Conservation (phyloP, 106 monocot species). For the Hemerocallis citrina region DNA sequence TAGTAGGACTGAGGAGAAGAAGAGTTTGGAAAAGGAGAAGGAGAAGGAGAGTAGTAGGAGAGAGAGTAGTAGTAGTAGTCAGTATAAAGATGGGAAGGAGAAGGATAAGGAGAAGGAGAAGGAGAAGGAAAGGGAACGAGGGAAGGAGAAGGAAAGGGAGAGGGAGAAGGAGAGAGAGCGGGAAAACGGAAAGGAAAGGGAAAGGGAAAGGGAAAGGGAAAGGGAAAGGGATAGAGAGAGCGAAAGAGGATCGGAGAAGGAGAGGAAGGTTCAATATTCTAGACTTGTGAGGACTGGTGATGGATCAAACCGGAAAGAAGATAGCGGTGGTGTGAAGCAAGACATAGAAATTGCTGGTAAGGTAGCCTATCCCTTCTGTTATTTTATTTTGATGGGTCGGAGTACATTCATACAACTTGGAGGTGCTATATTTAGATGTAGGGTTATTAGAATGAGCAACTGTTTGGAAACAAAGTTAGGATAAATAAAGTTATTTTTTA, state of each 20-base stretch:
- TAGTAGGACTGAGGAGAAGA: constrained; percentile 32
- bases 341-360: constrained; percentile 26
- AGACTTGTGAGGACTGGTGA: constrained; percentile 17
- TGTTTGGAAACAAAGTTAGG: no score
- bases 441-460: no score
- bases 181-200: no score
- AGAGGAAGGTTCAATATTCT: constrained; percentile 16
- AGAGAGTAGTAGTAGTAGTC: constrained; percentile 28
- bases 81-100: constrained; percentile 26
- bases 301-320: constrained; percentile 12
- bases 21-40: no score
- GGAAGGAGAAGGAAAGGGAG: no score
- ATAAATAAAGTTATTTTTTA: no score
- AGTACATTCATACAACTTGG: no score
- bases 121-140: no score
- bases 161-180: no score
- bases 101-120: constrained; percentile 5
- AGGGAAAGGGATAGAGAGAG: constrained; percentile 17
- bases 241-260: constrained; percentile 26
- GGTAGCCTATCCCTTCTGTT: no score
- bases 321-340: constrained; percentile 3
- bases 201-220: constrained; percentile 8
- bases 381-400: no score
- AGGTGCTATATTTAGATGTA: no score
- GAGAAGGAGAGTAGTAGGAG: constrained; percentile 46